phyloP scores from a whole-genome alignment of 305 asterid species.

The Rubia balearica region DNA sequence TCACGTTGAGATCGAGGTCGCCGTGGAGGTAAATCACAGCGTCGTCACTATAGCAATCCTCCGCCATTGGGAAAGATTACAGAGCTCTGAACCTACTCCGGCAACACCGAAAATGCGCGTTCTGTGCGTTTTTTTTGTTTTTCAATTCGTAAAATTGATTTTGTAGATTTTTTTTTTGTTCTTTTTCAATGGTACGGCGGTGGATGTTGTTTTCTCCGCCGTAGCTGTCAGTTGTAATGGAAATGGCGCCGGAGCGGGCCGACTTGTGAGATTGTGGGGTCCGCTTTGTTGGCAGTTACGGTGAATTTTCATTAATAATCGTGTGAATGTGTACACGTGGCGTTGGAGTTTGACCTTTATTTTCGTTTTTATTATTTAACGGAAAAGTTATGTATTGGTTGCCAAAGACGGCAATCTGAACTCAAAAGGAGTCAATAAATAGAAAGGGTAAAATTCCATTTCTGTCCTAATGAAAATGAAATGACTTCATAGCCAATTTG shows the following conservation, averaged over 20 bases:
- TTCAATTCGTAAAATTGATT: not conserved
- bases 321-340: conserved; percentile 4
- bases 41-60: conserved; percentile 15
- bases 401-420: not conserved
- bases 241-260: conserved; percentile 7
- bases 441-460: not conserved
- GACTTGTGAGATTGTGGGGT: conserved; percentile 6
- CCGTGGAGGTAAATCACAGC: conserved; percentile 58
- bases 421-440: not conserved
- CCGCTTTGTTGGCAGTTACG: not conserved
- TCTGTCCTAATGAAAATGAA: no score
- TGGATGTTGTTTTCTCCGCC: conserved; percentile 18
- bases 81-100: not conserved
- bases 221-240: conserved; percentile 3
- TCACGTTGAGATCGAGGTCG: conserved; percentile 64
- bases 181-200: not conserved
- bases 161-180: not conserved
- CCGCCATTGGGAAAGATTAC: conserved; percentile 21
- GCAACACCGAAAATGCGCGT: not conserved
- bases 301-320: not conserved
- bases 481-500: no score
- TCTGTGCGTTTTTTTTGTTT: not conserved
- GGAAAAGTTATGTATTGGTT: not conserved
- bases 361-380: no score
- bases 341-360: not conserved